A percentile compares a stretch with the other conserved stretches of the same genome.
These are phyloP conservation scores for Pseudocercospora fijiensis DNA, from an alignment of 2,329 filamentous ascomycete genomes.

Conservation along the genomic window DNA sequence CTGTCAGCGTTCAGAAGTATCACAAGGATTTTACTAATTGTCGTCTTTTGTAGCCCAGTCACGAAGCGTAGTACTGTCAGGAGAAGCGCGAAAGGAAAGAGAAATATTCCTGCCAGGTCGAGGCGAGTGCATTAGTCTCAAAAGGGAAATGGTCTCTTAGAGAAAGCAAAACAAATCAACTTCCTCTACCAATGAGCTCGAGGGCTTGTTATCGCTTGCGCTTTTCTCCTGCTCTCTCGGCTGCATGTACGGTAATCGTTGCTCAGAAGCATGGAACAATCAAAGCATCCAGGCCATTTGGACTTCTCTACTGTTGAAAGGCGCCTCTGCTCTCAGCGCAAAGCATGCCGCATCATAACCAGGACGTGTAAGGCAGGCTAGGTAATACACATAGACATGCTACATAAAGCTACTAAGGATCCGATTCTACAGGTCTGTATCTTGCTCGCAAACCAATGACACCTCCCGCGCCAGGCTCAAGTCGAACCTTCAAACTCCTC, in stretches of 20 bases:
- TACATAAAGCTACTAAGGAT: neutral
- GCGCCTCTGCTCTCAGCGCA: no score
- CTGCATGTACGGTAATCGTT: no score
- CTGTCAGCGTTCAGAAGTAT: neutral
- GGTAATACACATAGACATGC: neutral
- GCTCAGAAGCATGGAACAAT: no score
- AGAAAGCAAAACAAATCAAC: no score
- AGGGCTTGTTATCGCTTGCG: no score
- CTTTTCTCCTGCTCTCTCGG: no score
- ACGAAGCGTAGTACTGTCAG: slow-evolving; percentile 20
- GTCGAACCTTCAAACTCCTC: neutral
- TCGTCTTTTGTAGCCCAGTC: slow-evolving; percentile 4
- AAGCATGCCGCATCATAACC: no score
- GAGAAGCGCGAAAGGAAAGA: slow-evolving; percentile 20
- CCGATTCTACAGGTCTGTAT: neutral
- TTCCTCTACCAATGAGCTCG: no score
- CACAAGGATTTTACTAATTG: neutral
- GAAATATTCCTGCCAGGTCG: slow-evolving; percentile 11
- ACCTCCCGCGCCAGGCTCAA: neutral
- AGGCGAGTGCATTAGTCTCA: neutral
- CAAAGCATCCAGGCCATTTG: no score
- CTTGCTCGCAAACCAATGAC: neutral
- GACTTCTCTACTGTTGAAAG: no score
- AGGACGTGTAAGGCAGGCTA: neutral
- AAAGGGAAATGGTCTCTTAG: no score